Conservation (phyloP, 148 eudicot genomes). For the Heliosperma pusillum region DNA sequence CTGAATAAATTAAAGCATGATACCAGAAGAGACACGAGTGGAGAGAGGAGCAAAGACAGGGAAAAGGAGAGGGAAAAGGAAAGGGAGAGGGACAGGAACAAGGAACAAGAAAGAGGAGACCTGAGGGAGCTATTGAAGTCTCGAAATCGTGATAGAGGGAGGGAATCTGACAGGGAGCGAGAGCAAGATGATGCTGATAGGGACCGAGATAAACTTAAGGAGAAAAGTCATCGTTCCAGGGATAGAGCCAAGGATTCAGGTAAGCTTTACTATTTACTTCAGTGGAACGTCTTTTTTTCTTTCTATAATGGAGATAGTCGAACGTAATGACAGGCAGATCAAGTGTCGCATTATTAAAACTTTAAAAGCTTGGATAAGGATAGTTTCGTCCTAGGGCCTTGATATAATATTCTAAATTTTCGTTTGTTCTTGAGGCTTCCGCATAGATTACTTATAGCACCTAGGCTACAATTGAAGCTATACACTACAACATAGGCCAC, state of each 20-base stretch:
- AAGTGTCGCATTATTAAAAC: too few relatives aligned
- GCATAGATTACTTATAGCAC: too few relatives aligned
- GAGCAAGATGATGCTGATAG: slow-evolving; percentile 68
- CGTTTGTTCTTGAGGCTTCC: too few relatives aligned
- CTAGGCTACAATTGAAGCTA: too few relatives aligned
- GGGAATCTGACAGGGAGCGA: slow-evolving; percentile 79
- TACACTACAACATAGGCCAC: too few relatives aligned
- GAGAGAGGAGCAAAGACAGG: slow-evolving; percentile 56
- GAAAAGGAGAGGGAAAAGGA: slow-evolving; percentile 48
- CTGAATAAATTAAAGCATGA: slow-evolving; percentile 44
- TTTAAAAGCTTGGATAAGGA: neutral
- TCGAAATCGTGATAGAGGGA: slow-evolving; percentile 69
- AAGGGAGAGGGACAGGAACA: slow-evolving; percentile 23
- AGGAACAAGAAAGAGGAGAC: slow-evolving; percentile 34
- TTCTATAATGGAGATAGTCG: neutral
- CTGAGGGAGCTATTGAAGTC: slow-evolving; percentile 46
- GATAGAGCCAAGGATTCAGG: slow-evolving; percentile 72
- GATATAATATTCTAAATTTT: too few relatives aligned
- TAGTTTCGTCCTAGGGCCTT: neutral
- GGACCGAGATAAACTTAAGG: slow-evolving; percentile 62
- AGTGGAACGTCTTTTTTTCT: neutral
- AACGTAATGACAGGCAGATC: neutral
- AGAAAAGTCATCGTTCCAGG: slow-evolving; percentile 58
- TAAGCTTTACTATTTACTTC: slow-evolving; percentile 12
- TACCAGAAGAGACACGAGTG: slow-evolving; percentile 45